Evolutionary conservation across 2,329 filamentous ascomycete genomes (phyloP).

Genomic region (Ascochyta clinopodiicola): DNA sequence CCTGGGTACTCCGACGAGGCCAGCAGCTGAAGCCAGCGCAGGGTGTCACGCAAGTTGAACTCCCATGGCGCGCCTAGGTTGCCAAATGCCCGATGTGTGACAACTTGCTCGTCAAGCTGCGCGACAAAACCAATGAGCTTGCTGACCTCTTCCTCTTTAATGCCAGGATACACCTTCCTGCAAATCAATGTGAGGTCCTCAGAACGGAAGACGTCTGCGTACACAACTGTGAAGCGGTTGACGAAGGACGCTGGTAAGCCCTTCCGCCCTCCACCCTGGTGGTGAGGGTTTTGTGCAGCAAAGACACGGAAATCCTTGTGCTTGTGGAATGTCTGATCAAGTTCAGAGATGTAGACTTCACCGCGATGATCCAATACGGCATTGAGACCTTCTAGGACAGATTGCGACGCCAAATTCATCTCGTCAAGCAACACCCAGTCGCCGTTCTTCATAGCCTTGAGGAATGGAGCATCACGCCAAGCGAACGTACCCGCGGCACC

Average conservation of each 20-base stretch:
- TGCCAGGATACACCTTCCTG: slow-evolving; percentile 72
- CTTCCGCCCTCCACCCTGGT: slow-evolving; percentile 94
- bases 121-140: slow-evolving; percentile 82
- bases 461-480: slow-evolving; percentile 94
- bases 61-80: slow-evolving; percentile 82
- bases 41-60: slow-evolving; percentile 89
- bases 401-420: slow-evolving; percentile 98
- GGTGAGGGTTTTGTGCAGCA: slow-evolving; percentile 95
- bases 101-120: slow-evolving; percentile 74
- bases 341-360: slow-evolving; percentile 92
- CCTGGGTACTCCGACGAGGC: slow-evolving; percentile 65
- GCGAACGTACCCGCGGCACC: slow-evolving; percentile 88
- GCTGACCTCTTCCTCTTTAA: slow-evolving; percentile 65
- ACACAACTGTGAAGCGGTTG: slow-evolving; percentile 97
- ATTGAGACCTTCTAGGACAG: slow-evolving; percentile 93
- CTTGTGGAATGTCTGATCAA: slow-evolving; percentile 90
- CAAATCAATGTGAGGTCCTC: slow-evolving; percentile 86
- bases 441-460: slow-evolving; percentile 94
- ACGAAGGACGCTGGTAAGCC: slow-evolving; percentile 95
- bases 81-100: slow-evolving; percentile 62
- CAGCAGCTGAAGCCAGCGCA: slow-evolving; percentile 82
- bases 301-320: slow-evolving; percentile 94
- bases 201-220: slow-evolving; percentile 85
- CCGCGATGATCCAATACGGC: slow-evolving; percentile 96
- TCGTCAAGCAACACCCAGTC: slow-evolving; percentile 97